These are phyloP conservation scores for Pleurotus djamor DNA, from an alignment of 768 basidiomycete species.

Conservation along the genomic window DNA sequence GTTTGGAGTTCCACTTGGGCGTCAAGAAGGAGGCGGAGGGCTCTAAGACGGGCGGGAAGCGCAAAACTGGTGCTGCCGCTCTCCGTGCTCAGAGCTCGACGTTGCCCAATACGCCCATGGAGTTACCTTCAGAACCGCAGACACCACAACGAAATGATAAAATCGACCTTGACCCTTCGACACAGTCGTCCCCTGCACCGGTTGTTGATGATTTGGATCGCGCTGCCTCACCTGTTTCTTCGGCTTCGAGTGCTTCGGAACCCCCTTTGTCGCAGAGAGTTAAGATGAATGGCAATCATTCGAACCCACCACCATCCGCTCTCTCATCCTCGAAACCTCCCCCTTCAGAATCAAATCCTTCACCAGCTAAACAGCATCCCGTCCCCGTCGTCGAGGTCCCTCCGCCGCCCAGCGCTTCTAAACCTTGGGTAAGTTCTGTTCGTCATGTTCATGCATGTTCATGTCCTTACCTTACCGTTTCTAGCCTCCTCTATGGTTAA, in stretches of 20 bases:
- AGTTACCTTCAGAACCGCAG: slow-evolving; percentile 33
- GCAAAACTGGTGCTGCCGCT: slow-evolving; percentile 52
- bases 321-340: not conserved
- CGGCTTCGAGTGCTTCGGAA: slow-evolving; percentile 72
- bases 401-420: slow-evolving; percentile 27
- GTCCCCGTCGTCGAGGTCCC: slow-evolving; percentile 14
- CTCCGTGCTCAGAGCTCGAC: slow-evolving; percentile 43
- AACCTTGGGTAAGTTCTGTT: slow-evolving; percentile 15
- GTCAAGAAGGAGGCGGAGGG: slow-evolving; percentile 55
- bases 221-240: slow-evolving; percentile 70
- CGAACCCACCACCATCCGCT: slow-evolving; percentile 20
- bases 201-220: slow-evolving; percentile 44
- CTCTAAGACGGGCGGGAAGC: slow-evolving; percentile 51
- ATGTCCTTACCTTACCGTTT: not conserved
- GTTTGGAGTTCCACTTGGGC: slow-evolving; percentile 66
- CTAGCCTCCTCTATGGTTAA: slow-evolving; percentile 68
- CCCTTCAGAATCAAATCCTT: slow-evolving; percentile 6
- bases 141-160: slow-evolving; percentile 40
- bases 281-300: slow-evolving; percentile 52
- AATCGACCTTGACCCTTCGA: slow-evolving; percentile 28
- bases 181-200: slow-evolving; percentile 21
- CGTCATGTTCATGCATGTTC: slow-evolving; percentile 3
- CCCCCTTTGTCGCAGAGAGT: slow-evolving; percentile 68
- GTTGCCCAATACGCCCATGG: slow-evolving; percentile 34
- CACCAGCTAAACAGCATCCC: not conserved